These are phyloP conservation scores for Brasenia schreberi DNA, from an alignment of 164 flowering plant genomes.

Conservation along the genomic window DNA sequence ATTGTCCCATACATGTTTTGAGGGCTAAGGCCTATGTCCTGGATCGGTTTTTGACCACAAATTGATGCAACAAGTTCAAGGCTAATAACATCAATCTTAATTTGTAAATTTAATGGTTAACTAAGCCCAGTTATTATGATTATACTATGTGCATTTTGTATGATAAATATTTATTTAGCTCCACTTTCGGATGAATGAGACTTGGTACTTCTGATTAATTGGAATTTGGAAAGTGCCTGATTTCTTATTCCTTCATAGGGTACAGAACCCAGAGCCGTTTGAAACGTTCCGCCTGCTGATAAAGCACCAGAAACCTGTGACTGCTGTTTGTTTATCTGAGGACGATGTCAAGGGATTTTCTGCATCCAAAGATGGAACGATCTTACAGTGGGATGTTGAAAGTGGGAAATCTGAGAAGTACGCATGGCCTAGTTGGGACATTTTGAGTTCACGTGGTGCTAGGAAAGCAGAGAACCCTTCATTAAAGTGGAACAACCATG, in stretches of 20 bases:
- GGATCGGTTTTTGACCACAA: no score
- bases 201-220: not conserved
- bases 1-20: no score
- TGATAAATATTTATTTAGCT: not conserved
- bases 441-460: constrained; percentile 55
- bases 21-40: no score
- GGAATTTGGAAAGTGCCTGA: not conserved
- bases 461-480: constrained; percentile 57
- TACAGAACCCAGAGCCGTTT: constrained; percentile 37
- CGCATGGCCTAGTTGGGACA: constrained; percentile 59
- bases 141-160: not conserved
- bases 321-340: constrained; percentile 69
- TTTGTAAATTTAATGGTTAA: no score
- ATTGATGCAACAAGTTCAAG: no score
- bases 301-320: constrained; percentile 72
- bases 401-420: constrained; percentile 69
- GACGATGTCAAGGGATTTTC: constrained; percentile 81
- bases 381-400: constrained; percentile 79
- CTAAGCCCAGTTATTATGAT: not conserved
- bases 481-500: constrained; percentile 54
- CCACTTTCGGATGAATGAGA: not conserved
- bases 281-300: constrained; percentile 44
- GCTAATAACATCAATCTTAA: no score
- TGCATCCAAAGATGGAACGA: constrained; percentile 88
- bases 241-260: constrained; percentile 24